Base-by-base conservation (phyloP, 805 yeast species). In the Monosporozyma servazzii region DNA sequence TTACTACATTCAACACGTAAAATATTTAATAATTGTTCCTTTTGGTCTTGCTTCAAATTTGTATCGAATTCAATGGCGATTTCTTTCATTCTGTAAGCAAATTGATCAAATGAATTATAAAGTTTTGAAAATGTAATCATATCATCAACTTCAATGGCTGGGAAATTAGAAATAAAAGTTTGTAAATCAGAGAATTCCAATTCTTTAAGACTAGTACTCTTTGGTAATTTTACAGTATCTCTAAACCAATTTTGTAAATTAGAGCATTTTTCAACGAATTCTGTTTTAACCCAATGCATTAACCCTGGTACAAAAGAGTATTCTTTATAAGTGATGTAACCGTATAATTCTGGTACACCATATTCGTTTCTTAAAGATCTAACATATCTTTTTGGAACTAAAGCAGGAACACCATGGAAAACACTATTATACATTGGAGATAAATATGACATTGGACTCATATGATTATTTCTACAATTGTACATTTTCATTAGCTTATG, bases 401-500 rank as follows among this genome's bases (percentile, higher is more conserved):
- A 75, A 2, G 81, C 78, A 21, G 76, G 71, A 20, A 79, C 78
- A 8, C 83, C 82, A 60, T 84, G 88, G 58, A 78, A 78, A 50
- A 69, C 62, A 0, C 85, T 71, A 36, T 71, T 57, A 15, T 69
- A 61, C 51, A 85, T 62, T 1, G 87, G 86, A 5, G 78, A 71
- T n/a, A 84, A 53, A 56, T 80, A 81, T 0, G 72, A 66, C 46
- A 73, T 60, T 0, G 69, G 59, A 49, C 72, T 71, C 57, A 80
- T 80, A 64, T 85, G 91, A 48, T 73, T 70, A 62, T 83, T 82
- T 54, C 84, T 71, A 61, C 90, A 84, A 48, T 76, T 74, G 59
- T 75, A 78, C 3, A 75, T 45, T 15, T 63, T 53, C 20, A 70
- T 48, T 33, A 61, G 61, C 23, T 61, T 56, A 51, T 71, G 69